Conservation (phyloP, 192 early-diverging fungal species). For the Linnemannia schmuckeri region DNA sequence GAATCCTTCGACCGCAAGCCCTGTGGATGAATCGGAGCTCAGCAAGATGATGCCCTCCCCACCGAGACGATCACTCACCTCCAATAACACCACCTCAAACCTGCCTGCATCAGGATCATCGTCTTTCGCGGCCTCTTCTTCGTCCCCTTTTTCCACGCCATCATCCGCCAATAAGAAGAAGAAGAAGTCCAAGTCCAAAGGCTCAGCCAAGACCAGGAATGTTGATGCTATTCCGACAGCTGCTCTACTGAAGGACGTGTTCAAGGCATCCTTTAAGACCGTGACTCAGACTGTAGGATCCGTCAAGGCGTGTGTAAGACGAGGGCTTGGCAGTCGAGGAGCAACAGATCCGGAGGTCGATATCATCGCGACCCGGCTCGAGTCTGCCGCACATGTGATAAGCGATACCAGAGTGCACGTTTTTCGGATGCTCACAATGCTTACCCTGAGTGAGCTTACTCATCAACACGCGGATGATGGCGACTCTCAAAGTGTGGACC, state of each 20-base stretch:
- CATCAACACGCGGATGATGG: background rate
- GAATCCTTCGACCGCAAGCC: background rate
- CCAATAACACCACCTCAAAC: background rate
- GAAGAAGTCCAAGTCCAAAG: background rate
- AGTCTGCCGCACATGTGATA: background rate
- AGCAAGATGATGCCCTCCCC: background rate
- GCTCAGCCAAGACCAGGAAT: background rate
- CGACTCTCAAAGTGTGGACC: background rate
- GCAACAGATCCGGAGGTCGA: background rate
- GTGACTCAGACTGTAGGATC: background rate
- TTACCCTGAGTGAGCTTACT: background rate
- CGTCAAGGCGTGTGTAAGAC: background rate
- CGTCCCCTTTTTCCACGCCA: background rate
- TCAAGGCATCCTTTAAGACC: background rate
- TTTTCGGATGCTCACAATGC: background rate
- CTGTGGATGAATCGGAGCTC: background rate
- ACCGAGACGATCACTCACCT: background rate
- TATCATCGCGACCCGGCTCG: background rate
- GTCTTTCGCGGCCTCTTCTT: background rate
- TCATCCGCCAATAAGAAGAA: background rate
- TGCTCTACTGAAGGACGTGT: background rate
- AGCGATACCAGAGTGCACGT: background rate
- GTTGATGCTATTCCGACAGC: background rate
- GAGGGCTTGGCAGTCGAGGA: background rate
- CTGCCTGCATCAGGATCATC: background rate